Base-by-base conservation (phyloP, 2,329 filamentous ascomycete genomes). In the Samsoniella hepiali region DNA sequence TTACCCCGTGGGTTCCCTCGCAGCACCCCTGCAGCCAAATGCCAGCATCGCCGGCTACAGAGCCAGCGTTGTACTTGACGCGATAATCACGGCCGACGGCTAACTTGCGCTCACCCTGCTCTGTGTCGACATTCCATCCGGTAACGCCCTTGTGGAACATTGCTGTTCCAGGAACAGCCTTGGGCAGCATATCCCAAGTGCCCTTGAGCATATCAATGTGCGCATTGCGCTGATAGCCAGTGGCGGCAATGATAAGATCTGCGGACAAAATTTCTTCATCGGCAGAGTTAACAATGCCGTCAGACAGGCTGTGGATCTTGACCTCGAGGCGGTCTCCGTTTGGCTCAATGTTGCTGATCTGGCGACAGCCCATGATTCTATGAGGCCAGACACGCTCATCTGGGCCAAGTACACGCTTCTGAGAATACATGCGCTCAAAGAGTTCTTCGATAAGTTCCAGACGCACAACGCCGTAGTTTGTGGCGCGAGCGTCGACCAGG, bases 11-110 rank as follows among this genome's bases (percentile, higher is more conserved):
- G 40, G 93, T 96, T 66, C 83, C 87, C 80, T 98, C 93, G 74
- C 93, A 96, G 79, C 93, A 97, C 38, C 94, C 94, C 75, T 98
- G 95, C 69, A 98, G 81, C 89, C 91, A 98, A 64, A 98, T 82
- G 3, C 93, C 93, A 15, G 91, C 89, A 51, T 88, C 86, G 0
- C 82, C 73, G n/a, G 86, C 83, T 40, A 98, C 89, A 55, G 84
- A 82, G 36, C 84, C 88, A 1, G 84, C 78, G 56, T 84, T 82
- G 72, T 96, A 92, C 64, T 88, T 79, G 56, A 97, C 85, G 58
- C 83, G 83, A 76, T 98, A 98, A 74, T 97, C 86, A 60, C 94
- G 84, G 38, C 82, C 81, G 1, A 97, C 90, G 17, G 82, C 81
- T 78, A 91, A 89, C 65, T 84, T 77, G 60, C 73, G 74, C 69